Evolutionary conservation across 2,329 filamentous ascomycete species (phyloP).

Genomic region (Phyllosticta citriasiana): DNA sequence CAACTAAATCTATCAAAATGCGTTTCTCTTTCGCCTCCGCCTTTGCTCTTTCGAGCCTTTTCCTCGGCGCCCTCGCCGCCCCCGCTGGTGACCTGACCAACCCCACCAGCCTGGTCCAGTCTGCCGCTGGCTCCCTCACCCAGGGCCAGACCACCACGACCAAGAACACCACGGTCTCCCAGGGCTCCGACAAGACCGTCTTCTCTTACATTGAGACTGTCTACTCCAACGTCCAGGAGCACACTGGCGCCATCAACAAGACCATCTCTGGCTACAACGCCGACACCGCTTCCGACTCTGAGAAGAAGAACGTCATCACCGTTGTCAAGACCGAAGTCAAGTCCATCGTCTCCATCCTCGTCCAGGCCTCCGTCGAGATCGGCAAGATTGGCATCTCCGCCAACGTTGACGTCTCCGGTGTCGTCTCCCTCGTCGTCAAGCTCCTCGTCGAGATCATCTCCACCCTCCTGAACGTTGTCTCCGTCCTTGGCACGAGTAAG

Average conservation of each 20-base stretch:
- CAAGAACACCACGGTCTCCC: constrained; percentile 6
- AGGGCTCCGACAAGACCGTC: constrained; percentile 4
- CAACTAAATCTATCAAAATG: constrained; percentile 9
- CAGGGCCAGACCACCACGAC: background rate
- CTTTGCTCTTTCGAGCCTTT: constrained; percentile 10
- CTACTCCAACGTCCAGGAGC: constrained; percentile 8
- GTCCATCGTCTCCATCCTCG: constrained; percentile 7
- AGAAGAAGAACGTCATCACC: constrained; percentile 5
- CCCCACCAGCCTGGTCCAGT: background rate
- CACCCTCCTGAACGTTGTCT: constrained; percentile 36
- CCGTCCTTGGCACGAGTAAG: constrained; percentile 23
- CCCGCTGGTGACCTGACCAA: constrained; percentile 3
- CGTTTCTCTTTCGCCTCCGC: constrained; percentile 9
- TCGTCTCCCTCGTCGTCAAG: constrained; percentile 30
- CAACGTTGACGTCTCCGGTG: constrained; percentile 6
- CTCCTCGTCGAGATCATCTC: constrained; percentile 31
- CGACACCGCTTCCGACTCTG: background rate
- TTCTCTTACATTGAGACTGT: constrained; percentile 4
- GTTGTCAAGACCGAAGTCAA: constrained; percentile 9
- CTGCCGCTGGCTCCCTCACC: background rate
- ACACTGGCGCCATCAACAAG: constrained; percentile 11
- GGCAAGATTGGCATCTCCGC: constrained; percentile 6
- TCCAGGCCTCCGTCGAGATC: constrained; percentile 7
- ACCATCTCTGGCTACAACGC: constrained; percentile 1
- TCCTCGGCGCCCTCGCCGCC: constrained; percentile 10